A percentile compares a stretch with the other conserved stretches of the same genome.
Evolutionary conservation across 371 early-diverging fungal genomes (phyloP).

Genomic region (Nematocida sp.): DNA sequence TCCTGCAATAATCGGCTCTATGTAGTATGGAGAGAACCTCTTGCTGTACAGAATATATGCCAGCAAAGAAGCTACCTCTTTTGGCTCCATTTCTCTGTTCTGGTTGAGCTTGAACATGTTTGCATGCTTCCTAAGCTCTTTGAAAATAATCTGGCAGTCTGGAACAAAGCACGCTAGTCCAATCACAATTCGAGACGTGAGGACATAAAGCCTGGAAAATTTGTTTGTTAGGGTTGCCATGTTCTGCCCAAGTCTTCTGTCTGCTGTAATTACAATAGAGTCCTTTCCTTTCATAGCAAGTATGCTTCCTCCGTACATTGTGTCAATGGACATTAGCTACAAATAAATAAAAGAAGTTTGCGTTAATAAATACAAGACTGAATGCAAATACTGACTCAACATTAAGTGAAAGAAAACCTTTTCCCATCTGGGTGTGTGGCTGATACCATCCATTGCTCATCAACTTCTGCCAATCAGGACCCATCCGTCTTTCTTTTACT

Average conservation of each 20-base stretch:
- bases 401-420: no score
- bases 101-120: constrained; percentile 92
- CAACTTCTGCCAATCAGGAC: no score
- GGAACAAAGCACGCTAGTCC: constrained; percentile 90
- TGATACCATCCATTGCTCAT: no score
- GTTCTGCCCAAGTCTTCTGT: constrained; percentile 75
- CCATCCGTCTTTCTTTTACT: no score
- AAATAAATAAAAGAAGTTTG: constrained; percentile 26
- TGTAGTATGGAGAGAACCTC: constrained; percentile 87
- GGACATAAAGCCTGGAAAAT: constrained; percentile 81
- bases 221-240: constrained; percentile 81
- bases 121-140: constrained; percentile 77
- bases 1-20: constrained; percentile 87
- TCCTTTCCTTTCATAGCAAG: constrained; percentile 95
- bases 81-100: constrained; percentile 86
- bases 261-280: constrained; percentile 91
- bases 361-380: no score
- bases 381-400: no score
- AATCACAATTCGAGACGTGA: constrained; percentile 75
- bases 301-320: constrained; percentile 69
- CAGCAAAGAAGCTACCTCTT: constrained; percentile 81
- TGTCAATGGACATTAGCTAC: constrained; percentile 22
- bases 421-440: no score
- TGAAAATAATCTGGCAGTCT: constrained; percentile 83
- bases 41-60: constrained; percentile 91